Percentiles rank a stretch among this genome's conserved stretches.
These are phyloP conservation scores for Amaranthus palmeri DNA, from an alignment of 148 eudicot genomes.

Conservation along the genomic window DNA sequence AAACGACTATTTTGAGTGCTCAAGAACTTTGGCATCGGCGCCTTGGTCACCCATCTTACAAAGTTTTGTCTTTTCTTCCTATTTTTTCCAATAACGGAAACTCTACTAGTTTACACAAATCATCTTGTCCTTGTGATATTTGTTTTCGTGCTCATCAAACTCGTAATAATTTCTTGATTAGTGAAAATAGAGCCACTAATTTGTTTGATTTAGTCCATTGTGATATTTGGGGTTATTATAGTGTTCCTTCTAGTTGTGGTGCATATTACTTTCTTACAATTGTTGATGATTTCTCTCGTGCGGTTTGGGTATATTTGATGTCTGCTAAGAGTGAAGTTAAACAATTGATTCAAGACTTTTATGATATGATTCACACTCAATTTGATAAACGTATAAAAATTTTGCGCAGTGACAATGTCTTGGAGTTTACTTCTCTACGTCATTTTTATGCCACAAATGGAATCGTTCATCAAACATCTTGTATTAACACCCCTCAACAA, in stretches of 20 bases:
- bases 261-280: conserved; percentile 3
- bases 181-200: not conserved
- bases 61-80: not conserved
- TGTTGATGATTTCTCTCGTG: not conserved
- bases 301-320: not conserved
- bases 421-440: not conserved
- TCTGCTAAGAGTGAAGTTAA: not conserved
- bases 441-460: not conserved
- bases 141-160: conserved; percentile 10
- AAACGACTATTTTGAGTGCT: not conserved
- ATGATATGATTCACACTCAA: not conserved
- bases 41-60: not conserved
- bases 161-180: not conserved
- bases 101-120: no score
- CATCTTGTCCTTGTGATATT: not conserved
- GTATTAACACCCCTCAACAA: no score
- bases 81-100: not conserved
- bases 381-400: not conserved
- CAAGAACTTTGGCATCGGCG: not conserved
- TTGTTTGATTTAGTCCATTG: conserved; percentile 2
- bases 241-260: not conserved
- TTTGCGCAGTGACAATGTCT: not conserved
- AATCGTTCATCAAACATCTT: not conserved
- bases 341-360: not conserved
- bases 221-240: conserved; percentile 12